A percentile compares a stretch with the other conserved stretches of the same genome.
phyloP scores from a whole-genome alignment of 2,329 filamentous ascomycete species.

The Xylaria digitata region DNA sequence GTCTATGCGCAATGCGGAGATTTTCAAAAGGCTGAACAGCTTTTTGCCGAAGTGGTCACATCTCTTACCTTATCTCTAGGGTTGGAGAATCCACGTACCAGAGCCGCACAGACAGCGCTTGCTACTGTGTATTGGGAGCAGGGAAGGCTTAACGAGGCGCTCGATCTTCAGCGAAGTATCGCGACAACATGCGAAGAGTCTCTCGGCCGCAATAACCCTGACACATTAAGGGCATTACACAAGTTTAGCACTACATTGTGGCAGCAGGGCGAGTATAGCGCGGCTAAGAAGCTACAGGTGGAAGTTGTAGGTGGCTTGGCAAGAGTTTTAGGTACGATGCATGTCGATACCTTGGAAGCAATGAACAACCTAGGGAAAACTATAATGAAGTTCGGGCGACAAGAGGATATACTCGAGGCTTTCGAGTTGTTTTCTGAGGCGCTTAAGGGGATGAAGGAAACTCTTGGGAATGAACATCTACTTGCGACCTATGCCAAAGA shows the following conservation, averaged over 20 bases:
- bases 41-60: constrained; percentile 6
- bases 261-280: constrained; percentile 19
- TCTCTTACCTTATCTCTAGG: neutral
- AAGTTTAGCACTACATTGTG: constrained; percentile 9
- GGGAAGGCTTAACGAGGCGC: constrained; percentile 9
- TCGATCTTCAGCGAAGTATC: constrained; percentile 13
- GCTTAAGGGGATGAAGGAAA: constrained; percentile 6
- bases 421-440: constrained; percentile 4
- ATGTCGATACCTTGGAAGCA: constrained; percentile 20
- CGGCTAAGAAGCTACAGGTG: neutral
- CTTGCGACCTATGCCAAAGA: constrained; percentile 11
- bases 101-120: constrained; percentile 11
- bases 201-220: constrained; percentile 8
- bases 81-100: neutral
- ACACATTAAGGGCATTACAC: constrained; percentile 2
- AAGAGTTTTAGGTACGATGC: neutral
- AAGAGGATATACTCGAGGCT: neutral
- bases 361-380: constrained; percentile 7
- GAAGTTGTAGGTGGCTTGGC: constrained; percentile 13
- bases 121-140: constrained; percentile 7
- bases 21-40: neutral
- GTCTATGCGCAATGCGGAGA: constrained; percentile 23
- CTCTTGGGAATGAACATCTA: constrained; percentile 5
- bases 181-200: constrained; percentile 10
- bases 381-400: neutral